Base-by-base conservation (phyloP, 352 stramenopile species). In the Pythium guiyangense region DNA sequence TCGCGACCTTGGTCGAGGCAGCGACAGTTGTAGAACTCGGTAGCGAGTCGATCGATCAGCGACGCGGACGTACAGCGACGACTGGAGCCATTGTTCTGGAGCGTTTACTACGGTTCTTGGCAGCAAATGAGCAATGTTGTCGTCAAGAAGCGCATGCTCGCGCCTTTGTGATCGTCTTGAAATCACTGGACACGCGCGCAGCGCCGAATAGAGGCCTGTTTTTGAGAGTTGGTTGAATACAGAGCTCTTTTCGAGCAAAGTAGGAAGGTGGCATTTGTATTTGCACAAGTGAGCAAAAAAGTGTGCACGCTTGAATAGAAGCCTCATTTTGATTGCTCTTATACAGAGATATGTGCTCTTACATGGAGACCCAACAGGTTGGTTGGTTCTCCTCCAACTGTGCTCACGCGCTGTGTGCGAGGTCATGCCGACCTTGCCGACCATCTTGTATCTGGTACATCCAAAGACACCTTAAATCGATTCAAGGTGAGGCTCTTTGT, bases 401-500 rank as follows among this genome's bases (percentile, higher is more conserved):
- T 20, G 17, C 20, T 8, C 6, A 26, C 12, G 44, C 22, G 17
- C 42, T 20, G 39, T 47, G 18, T 27, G n/a, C n/a, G n/a, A 15
- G 42, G n/a, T 22, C 4, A 22, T 47, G 17, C 6, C 9, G n/a
- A 8, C 15, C n/a, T 20, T n/a, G 62, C 48, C 59, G 37, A 52
- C 62, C 77, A 91, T 93, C 85, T 95, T 95, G 85, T 93, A 90
- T 95, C 85, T 85, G 85, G 85, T 86, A 71, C 79, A 83, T 71
- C 79, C 71, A 73, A 86, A 88, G 69, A 84, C 82, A 79, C 85
- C 84, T 95, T 93, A 93, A 95, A 93, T 65, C 90, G 85, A 95
- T 95, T 93, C 85, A 95, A 95, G 85, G 84, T 93, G 66, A 44
- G 69, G 34, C 26, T 37, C 31, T 34, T 17, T 42, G 20, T 51